Evolutionary conservation across 2,329 filamentous ascomycete genomes (phyloP).

Genomic region (Emmonsiellopsis sp.): DNA sequence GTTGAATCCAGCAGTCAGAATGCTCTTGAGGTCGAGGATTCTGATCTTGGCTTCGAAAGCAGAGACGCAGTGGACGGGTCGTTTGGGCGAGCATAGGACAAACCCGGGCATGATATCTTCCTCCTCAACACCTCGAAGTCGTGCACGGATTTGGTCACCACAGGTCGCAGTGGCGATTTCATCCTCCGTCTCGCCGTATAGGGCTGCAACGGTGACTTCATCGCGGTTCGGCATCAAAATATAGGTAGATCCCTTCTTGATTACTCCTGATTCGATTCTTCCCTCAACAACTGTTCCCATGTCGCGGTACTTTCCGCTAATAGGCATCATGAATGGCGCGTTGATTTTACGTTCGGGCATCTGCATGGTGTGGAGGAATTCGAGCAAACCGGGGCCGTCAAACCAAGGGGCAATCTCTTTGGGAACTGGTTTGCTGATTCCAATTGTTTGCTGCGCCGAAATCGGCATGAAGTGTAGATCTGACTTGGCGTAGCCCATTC

Average conservation of each 20-base stretch:
- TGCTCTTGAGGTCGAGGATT: slow-evolving; percentile 88
- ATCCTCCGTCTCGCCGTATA: slow-evolving; percentile 95
- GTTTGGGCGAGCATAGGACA: slow-evolving; percentile 89
- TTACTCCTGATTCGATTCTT: slow-evolving; percentile 88
- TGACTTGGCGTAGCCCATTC: slow-evolving; percentile 88
- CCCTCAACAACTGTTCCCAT: slow-evolving; percentile 97
- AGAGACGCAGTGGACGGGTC: slow-evolving; percentile 80
- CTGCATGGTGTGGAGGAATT: slow-evolving; percentile 91
- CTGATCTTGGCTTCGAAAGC: slow-evolving; percentile 95
- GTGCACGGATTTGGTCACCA: slow-evolving; percentile 88
- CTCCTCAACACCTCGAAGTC: slow-evolving; percentile 90
- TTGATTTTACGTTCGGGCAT: slow-evolving; percentile 92
- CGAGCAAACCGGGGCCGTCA: slow-evolving; percentile 79
- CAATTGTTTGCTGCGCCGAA: slow-evolving; percentile 74
- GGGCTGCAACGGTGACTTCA: slow-evolving; percentile 66
- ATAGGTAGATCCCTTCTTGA: slow-evolving; percentile 79
- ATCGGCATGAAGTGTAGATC: slow-evolving; percentile 96
- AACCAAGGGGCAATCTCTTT: slow-evolving; percentile 74
- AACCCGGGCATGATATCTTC: slow-evolving; percentile 94
- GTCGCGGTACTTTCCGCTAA: slow-evolving; percentile 92
- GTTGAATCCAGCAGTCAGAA: slow-evolving; percentile 90
- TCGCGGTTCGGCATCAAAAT: slow-evolving; percentile 95
- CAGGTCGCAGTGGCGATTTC: slow-evolving; percentile 74
- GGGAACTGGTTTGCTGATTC: slow-evolving; percentile 82
- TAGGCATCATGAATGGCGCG: slow-evolving; percentile 98